phyloP scores from a whole-genome alignment of 495 filamentous ascomycete genomes.

The Hypoxylon lienhwacheense region DNA sequence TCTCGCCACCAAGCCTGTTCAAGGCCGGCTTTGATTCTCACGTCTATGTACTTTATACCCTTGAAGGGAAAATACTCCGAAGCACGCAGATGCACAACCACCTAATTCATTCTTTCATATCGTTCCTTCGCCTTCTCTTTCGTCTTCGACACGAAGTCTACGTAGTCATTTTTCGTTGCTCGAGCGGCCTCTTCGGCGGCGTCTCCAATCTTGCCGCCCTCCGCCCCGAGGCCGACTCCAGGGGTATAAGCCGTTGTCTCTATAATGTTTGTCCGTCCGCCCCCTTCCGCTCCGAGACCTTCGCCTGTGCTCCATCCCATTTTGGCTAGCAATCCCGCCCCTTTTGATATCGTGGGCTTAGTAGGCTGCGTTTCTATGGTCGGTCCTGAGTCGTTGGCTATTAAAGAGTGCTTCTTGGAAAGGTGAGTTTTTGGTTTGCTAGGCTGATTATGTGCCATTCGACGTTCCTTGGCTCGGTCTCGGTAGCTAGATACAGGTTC shows the following conservation, averaged over 20 bases:
- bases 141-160: conserved; percentile 76
- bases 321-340: conserved; percentile 79
- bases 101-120: conserved; percentile 63
- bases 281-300: conserved; percentile 78
- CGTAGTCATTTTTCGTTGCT: conserved; percentile 68
- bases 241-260: conserved; percentile 76
- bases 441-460: conserved; percentile 71
- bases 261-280: conserved; percentile 75
- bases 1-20: background rate
- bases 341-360: conserved; percentile 67
- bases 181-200: conserved; percentile 76
- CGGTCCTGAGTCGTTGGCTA: conserved; percentile 34
- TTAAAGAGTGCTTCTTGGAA: conserved; percentile 40
- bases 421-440: conserved; percentile 54
- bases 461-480: conserved; percentile 80
- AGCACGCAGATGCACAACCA: background rate
- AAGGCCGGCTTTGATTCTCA: background rate
- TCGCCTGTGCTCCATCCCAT: conserved; percentile 86
- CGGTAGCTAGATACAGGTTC: conserved; percentile 63
- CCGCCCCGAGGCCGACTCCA: conserved; percentile 83
- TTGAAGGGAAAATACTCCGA: background rate
- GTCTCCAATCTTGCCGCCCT: conserved; percentile 81
- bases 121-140: conserved; percentile 78
- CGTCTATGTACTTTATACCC: background rate
- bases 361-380: conserved; percentile 20